A percentile compares a stretch with the other conserved stretches of the same genome.
These are phyloP conservation scores for Penicillium pancosmium DNA, from an alignment of 495 filamentous ascomycete species.

Conservation along the genomic window DNA sequence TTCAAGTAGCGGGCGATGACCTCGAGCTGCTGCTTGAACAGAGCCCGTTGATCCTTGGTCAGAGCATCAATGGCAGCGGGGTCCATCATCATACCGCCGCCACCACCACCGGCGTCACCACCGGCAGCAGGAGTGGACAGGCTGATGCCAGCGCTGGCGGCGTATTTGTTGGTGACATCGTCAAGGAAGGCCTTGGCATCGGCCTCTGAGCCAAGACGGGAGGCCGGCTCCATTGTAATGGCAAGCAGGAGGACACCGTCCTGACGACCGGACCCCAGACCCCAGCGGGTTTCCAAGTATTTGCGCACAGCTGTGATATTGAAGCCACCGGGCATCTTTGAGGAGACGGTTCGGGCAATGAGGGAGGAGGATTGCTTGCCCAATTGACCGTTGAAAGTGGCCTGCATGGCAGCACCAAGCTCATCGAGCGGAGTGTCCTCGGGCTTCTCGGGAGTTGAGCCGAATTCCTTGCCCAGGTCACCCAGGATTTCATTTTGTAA, in stretches of 20 bases:
- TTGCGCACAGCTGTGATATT: constrained; percentile 95
- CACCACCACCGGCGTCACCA: constrained; percentile 70
- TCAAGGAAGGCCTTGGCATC: constrained; percentile 94
- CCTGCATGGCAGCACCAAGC: constrained; percentile 92
- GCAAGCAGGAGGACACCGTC: constrained; percentile 88
- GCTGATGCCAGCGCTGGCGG: constrained; percentile 78
- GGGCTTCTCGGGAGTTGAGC: constrained; percentile 96
- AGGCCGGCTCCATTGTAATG: constrained; percentile 87
- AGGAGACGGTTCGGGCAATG: constrained; percentile 91
- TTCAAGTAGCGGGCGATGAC: constrained; percentile 94
- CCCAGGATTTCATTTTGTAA: constrained; percentile 95
- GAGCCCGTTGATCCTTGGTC: constrained; percentile 89
- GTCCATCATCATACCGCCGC: constrained; percentile 96
- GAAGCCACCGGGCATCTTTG: constrained; percentile 99
- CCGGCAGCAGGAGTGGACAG: constrained; percentile 76
- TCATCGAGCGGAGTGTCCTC: constrained; percentile 97
- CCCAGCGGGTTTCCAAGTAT: constrained; percentile 93
- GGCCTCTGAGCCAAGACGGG: constrained; percentile 82
- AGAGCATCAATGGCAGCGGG: constrained; percentile 95
- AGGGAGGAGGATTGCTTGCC: constrained; percentile 96
- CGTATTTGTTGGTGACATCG: constrained; percentile 86
- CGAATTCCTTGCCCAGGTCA: constrained; percentile 97
- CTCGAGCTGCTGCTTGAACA: constrained; percentile 98
- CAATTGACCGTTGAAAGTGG: constrained; percentile 95
- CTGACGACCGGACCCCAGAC: constrained; percentile 82